A percentile compares a stretch with the other conserved stretches of the same genome.
Conservation (phyloP, 2,329 filamentous ascomycete species). For the Scleromitrula shiraiana region DNA sequence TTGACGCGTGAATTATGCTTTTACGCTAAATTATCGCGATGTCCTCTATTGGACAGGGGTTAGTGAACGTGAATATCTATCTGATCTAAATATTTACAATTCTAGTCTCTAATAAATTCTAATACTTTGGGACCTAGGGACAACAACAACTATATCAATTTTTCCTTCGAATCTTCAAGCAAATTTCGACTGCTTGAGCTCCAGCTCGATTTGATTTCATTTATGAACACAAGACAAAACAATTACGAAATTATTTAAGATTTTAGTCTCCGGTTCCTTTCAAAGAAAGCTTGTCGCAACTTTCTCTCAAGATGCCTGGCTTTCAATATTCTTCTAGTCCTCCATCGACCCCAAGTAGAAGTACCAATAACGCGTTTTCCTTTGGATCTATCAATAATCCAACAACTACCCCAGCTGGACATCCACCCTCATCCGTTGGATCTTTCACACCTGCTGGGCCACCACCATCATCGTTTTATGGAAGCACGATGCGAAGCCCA, state of each 20-base stretch:
- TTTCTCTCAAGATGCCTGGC: slow-evolving; percentile 18
- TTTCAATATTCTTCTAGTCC: slow-evolving; percentile 27
- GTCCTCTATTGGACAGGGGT: slow-evolving; percentile 7
- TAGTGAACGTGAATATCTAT: too few species aligned
- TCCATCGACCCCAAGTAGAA: slow-evolving; percentile 31
- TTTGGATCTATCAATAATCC: slow-evolving; percentile 31
- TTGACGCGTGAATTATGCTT: slow-evolving; percentile 8
- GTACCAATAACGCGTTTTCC: slow-evolving; percentile 19
- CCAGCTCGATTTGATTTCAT: too few species aligned
- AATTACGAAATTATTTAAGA: too few species aligned
- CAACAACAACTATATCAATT: too few species aligned
- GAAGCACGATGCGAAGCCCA: slow-evolving; percentile 39
- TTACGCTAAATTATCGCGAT: slow-evolving; percentile 8
- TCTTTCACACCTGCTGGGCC: slow-evolving; percentile 50
- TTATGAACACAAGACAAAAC: too few species aligned
- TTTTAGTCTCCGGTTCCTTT: too few species aligned
- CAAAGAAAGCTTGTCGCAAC: background rate
- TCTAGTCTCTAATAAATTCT: too few species aligned
- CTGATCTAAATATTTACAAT: too few species aligned
- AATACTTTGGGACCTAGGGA: too few species aligned
- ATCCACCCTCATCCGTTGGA: slow-evolving; percentile 41
- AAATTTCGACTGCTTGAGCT: too few species aligned
- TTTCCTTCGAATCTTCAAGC: too few species aligned
- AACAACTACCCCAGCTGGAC: slow-evolving; percentile 50
- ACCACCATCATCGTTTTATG: slow-evolving; percentile 43